Evolutionary conservation across 2,329 filamentous ascomycete species (phyloP), one percentile per base, ranked within the genome.

Genomic region (Domatiomyces catenatus): DNA sequence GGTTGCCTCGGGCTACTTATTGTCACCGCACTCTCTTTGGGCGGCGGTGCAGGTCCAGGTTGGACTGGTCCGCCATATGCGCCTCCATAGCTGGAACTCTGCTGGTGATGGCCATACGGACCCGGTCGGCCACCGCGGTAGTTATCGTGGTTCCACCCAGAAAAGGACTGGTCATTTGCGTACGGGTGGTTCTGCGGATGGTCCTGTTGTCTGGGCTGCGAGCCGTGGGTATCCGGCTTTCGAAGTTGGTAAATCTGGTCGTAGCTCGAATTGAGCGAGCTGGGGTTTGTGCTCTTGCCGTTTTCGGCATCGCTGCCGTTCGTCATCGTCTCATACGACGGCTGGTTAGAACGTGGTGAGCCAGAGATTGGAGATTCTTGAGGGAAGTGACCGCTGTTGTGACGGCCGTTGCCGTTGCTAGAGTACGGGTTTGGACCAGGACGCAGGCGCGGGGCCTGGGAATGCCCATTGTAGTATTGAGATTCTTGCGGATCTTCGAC

Each of bases 231-330:
- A 47, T 80, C 75, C 22, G 72, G 75, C 59, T 76, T 76, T 36
- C 71, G 52, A 28, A 53, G 51, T 48, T 80, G 76, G 52, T 74
- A 70, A 20, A 81, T 71, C 54, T 86, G 81, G 63, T 94, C 86
- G 59, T 93, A 79, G 1, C 87, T 94, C 69, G 86, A 93, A 69
- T 94, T 94, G 63, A 94, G 85, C 63, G 88, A 94, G 69, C 85
- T 92, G 70, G 86, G 89, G 63, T 94, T 88, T 53, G 87, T 94
- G 57, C 83, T 82, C 66, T 92, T 89, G 50, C 81, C 82, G 62
- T 78, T 81, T 10, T 81, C 81, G 2, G 32, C 32, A 52, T 94
- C 88, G 49, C 72, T 72, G 49, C 71, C 80, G 8, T 81, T 80
- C 39, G 84, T 84, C 44, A 93, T 83, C 1, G 87, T 94, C 65